Evolutionary conservation across 176 grass and related monocot species (phyloP), one percentile per base, ranked within the genome.

Genomic region (Canna indica): DNA sequence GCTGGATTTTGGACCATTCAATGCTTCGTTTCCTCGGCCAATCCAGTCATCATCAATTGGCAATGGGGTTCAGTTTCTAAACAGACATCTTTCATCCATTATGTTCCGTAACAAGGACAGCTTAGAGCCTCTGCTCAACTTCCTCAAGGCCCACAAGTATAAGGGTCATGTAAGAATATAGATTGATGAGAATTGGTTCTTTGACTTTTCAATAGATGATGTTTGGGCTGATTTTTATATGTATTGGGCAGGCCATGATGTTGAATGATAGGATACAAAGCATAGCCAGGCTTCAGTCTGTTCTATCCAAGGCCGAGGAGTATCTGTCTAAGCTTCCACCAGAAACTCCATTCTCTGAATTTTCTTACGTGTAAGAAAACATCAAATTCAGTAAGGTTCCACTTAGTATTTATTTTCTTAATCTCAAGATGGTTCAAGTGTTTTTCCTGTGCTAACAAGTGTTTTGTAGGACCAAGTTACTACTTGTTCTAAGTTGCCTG

Each of bases 41-140:
- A 90, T 48, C 66, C 79, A 86, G 20, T 97, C 94, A 1, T 90
- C 89, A 3, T 97, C 94, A 9, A 99, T 99, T 67, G 94, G 94
- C 59, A 99, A 99, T 75, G 94, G 94, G 0, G 94, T 99, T 67
- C 94, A 90, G 68, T 99, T 99, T 68, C 87, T 99, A 54, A 99
- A 99, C 73, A 61, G 88, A 15, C 94, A 99, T 54, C 54, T 99
- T 62, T 99, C 94, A 22, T 99, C 94, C 0, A 87, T 90, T 74
- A 88, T 99, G 94, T 99, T 99, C 78, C 81, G 82, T 17, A 90
- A 99, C 80, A 99, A 80, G 73, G 94, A 99, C 74, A 90, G 86
- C 69, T 64, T 99, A 69, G 89, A 90, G 69, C 94, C 94, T 35
- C 68, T 99, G 75, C 66, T 99, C 60, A 76, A 99, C 78, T 99